Conservation (phyloP, 495 filamentous ascomycete genomes). For the Daldinia childiae region DNA sequence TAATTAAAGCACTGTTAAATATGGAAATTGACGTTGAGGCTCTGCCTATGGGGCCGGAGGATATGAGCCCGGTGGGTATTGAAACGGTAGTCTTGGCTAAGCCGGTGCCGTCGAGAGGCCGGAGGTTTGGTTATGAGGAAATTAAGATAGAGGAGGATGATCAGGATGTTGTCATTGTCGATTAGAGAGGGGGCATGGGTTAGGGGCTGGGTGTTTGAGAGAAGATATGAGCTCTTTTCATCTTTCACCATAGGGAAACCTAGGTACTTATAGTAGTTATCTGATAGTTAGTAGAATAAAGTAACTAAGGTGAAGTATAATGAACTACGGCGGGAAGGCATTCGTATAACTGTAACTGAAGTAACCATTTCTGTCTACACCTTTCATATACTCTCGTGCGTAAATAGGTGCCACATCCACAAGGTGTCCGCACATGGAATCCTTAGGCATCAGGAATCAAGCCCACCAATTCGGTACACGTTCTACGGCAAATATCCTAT, state of each 20-base stretch:
- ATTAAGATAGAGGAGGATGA: conserved; percentile 36
- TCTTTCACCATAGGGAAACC: no score
- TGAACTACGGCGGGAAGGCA: not conserved
- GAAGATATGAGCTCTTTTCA: no score
- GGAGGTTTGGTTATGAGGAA: conserved; percentile 26
- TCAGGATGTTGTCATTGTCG: conserved; percentile 12
- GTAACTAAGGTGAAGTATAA: not conserved
- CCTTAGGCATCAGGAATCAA: not conserved
- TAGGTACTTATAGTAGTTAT: no score
- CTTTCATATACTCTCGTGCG: not conserved
- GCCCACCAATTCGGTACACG: not conserved
- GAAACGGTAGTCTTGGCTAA: conserved; percentile 84
- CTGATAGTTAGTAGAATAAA: no score
- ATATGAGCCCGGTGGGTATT: conserved; percentile 71
- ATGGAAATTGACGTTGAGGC: conserved; percentile 78
- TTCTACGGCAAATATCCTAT: not conserved
- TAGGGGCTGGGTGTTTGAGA: no score
- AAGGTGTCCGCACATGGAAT: not conserved
- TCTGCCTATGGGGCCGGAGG: conserved; percentile 83
- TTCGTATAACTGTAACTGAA: not conserved
- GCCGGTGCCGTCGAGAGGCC: conserved; percentile 59
- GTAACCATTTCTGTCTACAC: not conserved
- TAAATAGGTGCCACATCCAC: not conserved
- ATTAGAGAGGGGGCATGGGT: not conserved
- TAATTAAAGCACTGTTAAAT: conserved; percentile 78